phyloP scores from a whole-genome alignment of 2,329 filamentous ascomycete genomes.

The Cercospora canescens region DNA sequence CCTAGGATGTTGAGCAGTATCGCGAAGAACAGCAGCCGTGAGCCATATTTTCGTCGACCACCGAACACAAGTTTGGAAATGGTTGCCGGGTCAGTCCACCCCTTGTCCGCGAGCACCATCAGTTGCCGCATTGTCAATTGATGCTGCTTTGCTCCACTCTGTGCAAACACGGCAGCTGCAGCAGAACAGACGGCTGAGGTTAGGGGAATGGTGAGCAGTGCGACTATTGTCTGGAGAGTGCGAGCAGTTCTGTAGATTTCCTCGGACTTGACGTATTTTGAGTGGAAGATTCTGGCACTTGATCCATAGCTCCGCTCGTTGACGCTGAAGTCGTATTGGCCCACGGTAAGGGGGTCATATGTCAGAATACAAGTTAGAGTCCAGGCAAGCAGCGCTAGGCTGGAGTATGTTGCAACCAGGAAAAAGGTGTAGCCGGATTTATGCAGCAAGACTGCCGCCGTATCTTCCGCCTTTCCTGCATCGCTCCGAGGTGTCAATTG shows the following conservation, averaged over 20 bases:
- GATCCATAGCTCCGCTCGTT: background rate
- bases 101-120: background rate
- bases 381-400: background rate
- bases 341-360: background rate
- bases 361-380: background rate
- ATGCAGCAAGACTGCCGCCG: background rate
- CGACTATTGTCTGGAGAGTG: background rate
- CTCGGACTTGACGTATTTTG: background rate
- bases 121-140: background rate
- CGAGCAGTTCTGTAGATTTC: background rate
- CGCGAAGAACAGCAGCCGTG: background rate
- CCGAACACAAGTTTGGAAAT: background rate
- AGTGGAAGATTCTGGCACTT: background rate
- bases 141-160: background rate
- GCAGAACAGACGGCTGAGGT: background rate
- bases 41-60: background rate
- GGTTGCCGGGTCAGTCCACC: background rate
- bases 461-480: background rate
- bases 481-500: background rate
- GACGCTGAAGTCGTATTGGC: background rate
- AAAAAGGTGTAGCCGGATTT: background rate
- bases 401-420: background rate
- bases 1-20: background rate
- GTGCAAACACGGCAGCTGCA: background rate
- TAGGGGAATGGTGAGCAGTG: background rate